Evolutionary conservation across 2,329 filamentous ascomycete genomes (phyloP), one percentile per base, ranked within the genome.

Genomic region (Arthroderma uncinatum): DNA sequence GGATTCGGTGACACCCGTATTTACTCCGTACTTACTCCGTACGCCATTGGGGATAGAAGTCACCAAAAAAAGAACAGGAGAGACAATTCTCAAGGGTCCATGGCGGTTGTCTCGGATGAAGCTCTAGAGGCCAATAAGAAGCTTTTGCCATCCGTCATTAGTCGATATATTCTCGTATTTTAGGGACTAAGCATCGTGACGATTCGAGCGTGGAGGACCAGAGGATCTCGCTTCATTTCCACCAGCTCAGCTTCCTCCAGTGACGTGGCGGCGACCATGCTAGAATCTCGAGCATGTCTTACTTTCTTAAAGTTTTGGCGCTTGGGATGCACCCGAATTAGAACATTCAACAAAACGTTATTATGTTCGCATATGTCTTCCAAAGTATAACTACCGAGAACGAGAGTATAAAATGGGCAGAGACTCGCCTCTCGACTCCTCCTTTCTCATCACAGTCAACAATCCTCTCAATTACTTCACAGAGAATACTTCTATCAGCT

Each of bases 301-400:
- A 50, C 47, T 33, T 30, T 33, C 28, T 33, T 50, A 50, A 50
- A 25, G 21, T 50, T 50, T 50, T n/a, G 47, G 47, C 25, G 47
- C 23, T 50, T 30, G 47, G 4, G 19, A 50, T 50, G 47, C 47
- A 30, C 23, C 47, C 16, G 47, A 50, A 48, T 33, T 50, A 50
- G 47, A 50, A 50, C 33, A 25, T 33, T 5, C 47, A 47, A 42
- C 25, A 30, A 6, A 50, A 50, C 47, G 47, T 50, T 30, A 16
- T 9, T 34, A 12, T 34, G 33, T 34, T 34, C 33, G 33, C 33
- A 30, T 30, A n/a, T 30, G 28, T 9, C 28, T 12, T 30, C 12
- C 9, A 33, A 25, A n/a, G 19, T 19, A n/a, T 50, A n/a, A 33
- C 23, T 30, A 6, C 12, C 7, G 47, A 7, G 25, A 19, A 10